Percentiles rank a stretch among this genome's conserved stretches.
These are phyloP conservation scores for Fusarium chaquense DNA, from an alignment of 2,329 filamentous ascomycete species.

Conservation along the genomic window DNA sequence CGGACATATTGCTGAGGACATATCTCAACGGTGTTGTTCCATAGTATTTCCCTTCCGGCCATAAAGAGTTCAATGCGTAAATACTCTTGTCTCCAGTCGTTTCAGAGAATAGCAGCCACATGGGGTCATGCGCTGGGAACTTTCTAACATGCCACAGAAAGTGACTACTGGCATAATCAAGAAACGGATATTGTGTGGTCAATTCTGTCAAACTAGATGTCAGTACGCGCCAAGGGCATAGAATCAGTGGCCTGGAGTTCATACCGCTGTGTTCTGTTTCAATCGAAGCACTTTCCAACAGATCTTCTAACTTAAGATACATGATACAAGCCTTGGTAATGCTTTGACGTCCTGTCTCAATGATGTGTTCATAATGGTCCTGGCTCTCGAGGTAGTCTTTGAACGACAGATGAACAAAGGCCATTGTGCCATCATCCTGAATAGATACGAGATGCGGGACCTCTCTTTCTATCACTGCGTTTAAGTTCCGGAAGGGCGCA, in stretches of 20 bases:
- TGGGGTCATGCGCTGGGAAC: neutral
- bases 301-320: neutral
- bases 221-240: fast-evolving
- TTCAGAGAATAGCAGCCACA: neutral
- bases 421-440: neutral
- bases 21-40: neutral
- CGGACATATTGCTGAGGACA: neutral
- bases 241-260: fast-evolving
- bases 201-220: neutral
- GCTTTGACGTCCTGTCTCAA: neutral
- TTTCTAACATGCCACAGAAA: neutral
- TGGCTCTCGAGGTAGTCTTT: neutral
- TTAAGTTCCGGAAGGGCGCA: neutral
- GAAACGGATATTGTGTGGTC: neutral
- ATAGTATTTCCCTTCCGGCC: neutral
- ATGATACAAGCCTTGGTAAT: neutral
- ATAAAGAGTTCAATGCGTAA: neutral
- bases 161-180: neutral
- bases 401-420: neutral
- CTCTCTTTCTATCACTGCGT: neutral
- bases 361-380: neutral
- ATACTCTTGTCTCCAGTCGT: neutral
- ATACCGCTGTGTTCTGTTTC: neutral
- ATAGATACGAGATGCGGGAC: neutral
- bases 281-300: neutral